Evolutionary conservation across 768 basidiomycete genomes (phyloP).

Genomic region (Gymnopilus dilepis): DNA sequence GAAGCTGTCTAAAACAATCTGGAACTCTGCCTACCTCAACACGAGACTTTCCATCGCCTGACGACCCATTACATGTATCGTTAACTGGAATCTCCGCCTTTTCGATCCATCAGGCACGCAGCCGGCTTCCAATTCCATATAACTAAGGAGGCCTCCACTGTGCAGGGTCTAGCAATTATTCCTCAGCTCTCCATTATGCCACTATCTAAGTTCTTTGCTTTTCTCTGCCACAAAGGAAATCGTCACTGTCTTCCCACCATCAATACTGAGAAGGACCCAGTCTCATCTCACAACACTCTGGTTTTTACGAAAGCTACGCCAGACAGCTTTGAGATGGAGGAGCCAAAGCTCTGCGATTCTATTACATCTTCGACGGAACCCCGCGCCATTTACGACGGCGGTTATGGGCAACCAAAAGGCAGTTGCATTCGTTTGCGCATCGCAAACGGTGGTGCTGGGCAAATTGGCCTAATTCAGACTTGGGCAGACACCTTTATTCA

Average conservation of each 20-base stretch:
- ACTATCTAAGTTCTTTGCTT: slow-evolving; percentile 7
- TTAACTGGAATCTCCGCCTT: not conserved
- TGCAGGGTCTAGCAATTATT: not conserved
- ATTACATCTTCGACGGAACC: slow-evolving; percentile 14
- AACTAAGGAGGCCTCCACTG: not conserved
- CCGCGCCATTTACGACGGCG: slow-evolving; percentile 45
- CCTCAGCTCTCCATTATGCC: slow-evolving; percentile 12
- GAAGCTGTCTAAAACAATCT: slow-evolving; percentile 2
- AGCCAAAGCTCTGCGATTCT: not conserved
- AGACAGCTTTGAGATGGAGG: not conserved
- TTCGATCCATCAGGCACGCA: not conserved
- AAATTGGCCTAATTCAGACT: slow-evolving; percentile 52
- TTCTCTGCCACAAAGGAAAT: slow-evolving; percentile 16
- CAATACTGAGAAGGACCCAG: not conserved
- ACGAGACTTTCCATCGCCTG: not conserved
- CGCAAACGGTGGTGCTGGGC: slow-evolving; percentile 56
- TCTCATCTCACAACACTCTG: no score
- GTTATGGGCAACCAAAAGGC: slow-evolving; percentile 33
- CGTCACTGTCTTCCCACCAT: not conserved
- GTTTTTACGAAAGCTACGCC: not conserved
- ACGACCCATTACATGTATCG: not conserved
- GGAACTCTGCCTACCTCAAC: not conserved
- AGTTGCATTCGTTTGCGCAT: slow-evolving; percentile 47
- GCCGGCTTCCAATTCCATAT: not conserved
- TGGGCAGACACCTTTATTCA: slow-evolving; percentile 55